Base-by-base conservation (phyloP, 1,284 basidiomycete genomes). In the Phaffia rhodozyma region DNA sequence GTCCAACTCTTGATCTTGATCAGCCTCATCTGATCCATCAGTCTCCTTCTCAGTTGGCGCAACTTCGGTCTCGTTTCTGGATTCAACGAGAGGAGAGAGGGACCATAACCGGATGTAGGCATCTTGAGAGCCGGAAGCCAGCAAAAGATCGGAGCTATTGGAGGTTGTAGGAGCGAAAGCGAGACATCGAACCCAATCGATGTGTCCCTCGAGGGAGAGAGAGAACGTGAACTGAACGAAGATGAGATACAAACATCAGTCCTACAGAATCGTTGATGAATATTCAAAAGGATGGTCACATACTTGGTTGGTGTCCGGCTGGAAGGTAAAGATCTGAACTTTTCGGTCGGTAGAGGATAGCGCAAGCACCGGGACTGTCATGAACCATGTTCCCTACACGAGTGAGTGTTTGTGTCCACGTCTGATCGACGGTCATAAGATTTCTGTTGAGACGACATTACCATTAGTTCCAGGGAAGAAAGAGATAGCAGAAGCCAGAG, bases 91-190 rank as follows among this genome's bases (percentile, higher is more conserved):
- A 5, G 69, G 53, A 1, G 74, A 69, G 56, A 79, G 83, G 66
- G 85, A 85, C 92, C 92, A 97, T 5, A 97, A 76, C 47, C 92
- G 84, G 62, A 96, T 87, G 49, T 89, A 92, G 21, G 84, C 84
- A 73, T 97, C 93, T 75, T 96, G 92, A 3, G 91, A 91, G 1
- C 90, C 93, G 20, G 91, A 92, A 1, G 93, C 91, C 23, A 97
- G 79, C 0, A 80, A 84, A 68, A 80, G 67, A 61, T 78, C 77
- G 43, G 52, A 66, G 64, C 66, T 67, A 57, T 52, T 48, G 50
- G 48, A 59, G 27, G 62, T 23, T 49, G 75, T 72, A 1, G 71
- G 58, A 32, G 80, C 80, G 73, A 96, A 89, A 1, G 85, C 80
- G 30, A 97, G 80, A 66, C 83, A 81, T 67, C 86, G 84, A 58